Evolutionary conservation across 345 rosid genomes (phyloP), one percentile per base, ranked within the genome.

Genomic region (Melastoma malabathricum): DNA sequence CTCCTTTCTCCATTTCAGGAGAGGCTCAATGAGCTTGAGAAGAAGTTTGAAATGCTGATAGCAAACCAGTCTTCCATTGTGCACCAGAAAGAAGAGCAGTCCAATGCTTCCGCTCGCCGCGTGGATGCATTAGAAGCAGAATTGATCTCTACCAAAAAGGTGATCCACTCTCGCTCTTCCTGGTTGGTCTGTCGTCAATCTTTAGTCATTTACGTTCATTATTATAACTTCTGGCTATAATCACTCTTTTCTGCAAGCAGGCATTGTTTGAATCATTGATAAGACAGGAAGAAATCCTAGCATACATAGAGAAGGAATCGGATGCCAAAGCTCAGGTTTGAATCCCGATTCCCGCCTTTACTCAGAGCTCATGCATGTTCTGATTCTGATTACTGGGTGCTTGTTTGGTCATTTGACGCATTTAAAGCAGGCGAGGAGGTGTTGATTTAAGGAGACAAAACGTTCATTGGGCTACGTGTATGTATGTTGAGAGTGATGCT

Each of bases 91-190:
- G 74, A 60, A 58, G 74, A 68, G 46, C 18, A 71, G 52, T 62
- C 72, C 20, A 58, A 72, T 68, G 70, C 72, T 47, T 72, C 77
- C 29, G 62, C 72, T 48, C 58, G 58, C 57, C 76, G 77, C 0
- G 58, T 72, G 43, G 77, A 72, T 52, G 74, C 71, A 2, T 43
- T 75, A 43, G 74, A 75, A 56, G 66, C 66, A 8, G 80, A 75
- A 55, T 70, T 75, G 43, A 68, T 71, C 54, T 62, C 74, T 44
- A 75, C 72, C 22, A 75, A 75, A 48, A 71, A 69, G 77, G 80
- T 72, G 29, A 54, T 47, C 45, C 12, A 17, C 44, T 52, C 51
- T 44, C 8, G 50, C 20, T 18, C 44, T 18, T 15, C 13, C 20
- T n/a, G 4, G 13, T 12, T 31, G 46, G 17, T 34, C 23, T 22